These are phyloP conservation scores for Carallia pectinifolia DNA, from an alignment of 345 rosid species.

Conservation along the genomic window DNA sequence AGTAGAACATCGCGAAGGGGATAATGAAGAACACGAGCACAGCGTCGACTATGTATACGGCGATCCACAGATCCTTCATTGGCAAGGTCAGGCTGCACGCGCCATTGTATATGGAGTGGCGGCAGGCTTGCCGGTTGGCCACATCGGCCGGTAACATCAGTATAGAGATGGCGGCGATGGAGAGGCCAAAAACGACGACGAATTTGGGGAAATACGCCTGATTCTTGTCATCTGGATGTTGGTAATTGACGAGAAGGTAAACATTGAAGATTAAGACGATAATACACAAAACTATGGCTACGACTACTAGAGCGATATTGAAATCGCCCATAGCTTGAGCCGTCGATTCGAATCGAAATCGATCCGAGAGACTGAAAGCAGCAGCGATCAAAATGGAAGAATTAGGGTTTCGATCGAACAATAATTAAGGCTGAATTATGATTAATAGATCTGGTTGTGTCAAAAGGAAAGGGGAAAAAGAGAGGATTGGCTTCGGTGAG, in stretches of 20 bases:
- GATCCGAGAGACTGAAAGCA: conserved; percentile 12
- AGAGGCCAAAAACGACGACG: conserved; percentile 92
- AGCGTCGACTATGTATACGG: conserved; percentile 76
- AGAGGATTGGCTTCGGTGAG: not conserved
- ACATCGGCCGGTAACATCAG: conserved; percentile 99
- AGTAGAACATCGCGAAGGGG: conserved; percentile 97
- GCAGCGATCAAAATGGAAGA: not conserved
- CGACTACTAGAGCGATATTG: conserved; percentile 97
- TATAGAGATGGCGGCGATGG: conserved; percentile 82
- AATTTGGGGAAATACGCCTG: conserved; percentile 98
- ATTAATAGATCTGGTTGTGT: conserved; percentile 12
- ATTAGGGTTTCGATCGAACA: conserved; percentile 22
- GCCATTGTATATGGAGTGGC: conserved; percentile 86
- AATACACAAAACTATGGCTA: conserved; percentile 85
- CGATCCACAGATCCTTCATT: conserved; percentile 98
- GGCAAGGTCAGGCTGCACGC: conserved; percentile 92
- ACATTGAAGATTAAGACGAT: conserved; percentile 85
- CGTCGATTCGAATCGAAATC: conserved; percentile 33
- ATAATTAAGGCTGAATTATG: not conserved
- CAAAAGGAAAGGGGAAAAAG: not conserved
- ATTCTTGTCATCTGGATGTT: conserved; percentile 97
- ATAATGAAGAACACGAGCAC: conserved; percentile 90
- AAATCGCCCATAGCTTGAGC: conserved; percentile 82
- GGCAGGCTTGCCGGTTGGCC: conserved; percentile 98
- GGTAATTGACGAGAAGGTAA: conserved; percentile 94